Base-by-base conservation (phyloP, 305 asterid genomes). In the Solanum chacoense region DNA sequence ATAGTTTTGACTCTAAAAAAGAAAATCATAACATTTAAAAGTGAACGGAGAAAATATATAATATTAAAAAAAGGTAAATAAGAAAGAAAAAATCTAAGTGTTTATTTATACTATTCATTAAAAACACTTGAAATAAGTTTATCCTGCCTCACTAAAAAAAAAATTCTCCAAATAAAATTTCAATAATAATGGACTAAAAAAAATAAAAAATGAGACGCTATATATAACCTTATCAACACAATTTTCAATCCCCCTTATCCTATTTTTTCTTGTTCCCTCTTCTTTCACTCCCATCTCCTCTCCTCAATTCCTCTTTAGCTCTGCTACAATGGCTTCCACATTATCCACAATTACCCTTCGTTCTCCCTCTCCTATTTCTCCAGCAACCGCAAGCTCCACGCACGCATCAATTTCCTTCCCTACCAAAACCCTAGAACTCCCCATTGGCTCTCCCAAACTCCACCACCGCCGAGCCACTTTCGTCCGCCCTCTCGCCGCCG, bases 401-500 rank as follows among this genome's bases (percentile, higher is more conserved):
- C 87, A 28, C 84, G 31, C 89, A 22, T 26, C 93, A n/a, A 4
- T 91, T 78, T 24, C 91, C 29, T 89, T 93, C 75, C 94, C 91
- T 85, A 93, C 90, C n/a, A 95, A 86, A 86, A 45, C 91, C 63
- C 18, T 93, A 36, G 90, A 91, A 50, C 94, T 92, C 89, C 93
- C 93, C 35, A 38, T 86, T 88, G 88, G 88, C 91, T 3, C 89
- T 81, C 89, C 92, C 38, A 88, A 88, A 3, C 87, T 84, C 90
- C 90, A 73, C 94, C 90, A 87, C 94, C 92, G 93, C 92, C 94
- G 95, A 85, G 85, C 92, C 87, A 42, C 92, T 22, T 40, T 92
- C 40, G 28, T 94, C 90, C 94, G 94, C 89, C 97, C 95, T 12
- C 75, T 94, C 85, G 79, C 95, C 88, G 98, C 98, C 91, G 97